Conservation (phyloP, 768 basidiomycete species). For the Pulveroboletus sp. region DNA sequence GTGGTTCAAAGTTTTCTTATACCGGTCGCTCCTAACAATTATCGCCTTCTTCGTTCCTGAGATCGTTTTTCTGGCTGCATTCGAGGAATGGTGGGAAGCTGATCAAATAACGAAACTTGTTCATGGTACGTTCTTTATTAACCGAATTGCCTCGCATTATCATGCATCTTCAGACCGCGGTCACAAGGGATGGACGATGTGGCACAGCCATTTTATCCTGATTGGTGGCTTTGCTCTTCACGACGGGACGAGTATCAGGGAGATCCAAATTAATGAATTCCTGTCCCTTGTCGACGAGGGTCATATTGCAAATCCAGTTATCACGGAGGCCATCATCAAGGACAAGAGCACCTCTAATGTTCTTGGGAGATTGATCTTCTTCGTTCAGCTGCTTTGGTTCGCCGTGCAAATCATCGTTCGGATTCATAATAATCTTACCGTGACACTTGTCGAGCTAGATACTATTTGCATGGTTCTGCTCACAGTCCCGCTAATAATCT, state of each 20-base stretch:
- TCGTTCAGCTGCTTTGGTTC: conserved; percentile 1
- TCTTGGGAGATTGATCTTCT: background rate
- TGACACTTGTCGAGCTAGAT: background rate
- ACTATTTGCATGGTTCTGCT: background rate
- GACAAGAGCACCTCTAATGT: background rate
- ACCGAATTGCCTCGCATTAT: background rate
- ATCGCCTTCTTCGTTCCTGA: background rate
- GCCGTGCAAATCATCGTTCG: background rate
- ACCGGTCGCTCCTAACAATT: background rate
- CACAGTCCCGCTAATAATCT: background rate
- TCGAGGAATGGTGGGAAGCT: background rate
- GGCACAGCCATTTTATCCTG: background rate
- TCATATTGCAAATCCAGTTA: background rate
- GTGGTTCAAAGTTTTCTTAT: background rate
- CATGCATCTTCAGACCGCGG: background rate
- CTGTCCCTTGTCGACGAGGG: background rate
- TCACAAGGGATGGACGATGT: background rate
- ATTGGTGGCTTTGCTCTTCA: background rate
- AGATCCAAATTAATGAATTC: background rate
- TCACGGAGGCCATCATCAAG: background rate
- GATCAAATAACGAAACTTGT: background rate
- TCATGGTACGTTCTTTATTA: background rate
- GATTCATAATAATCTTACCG: background rate
- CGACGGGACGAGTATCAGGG: background rate
- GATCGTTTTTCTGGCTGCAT: background rate